Conservation (phyloP, 352 stramenopile genomes). For the Aphanomyces cochlioides region DNA sequence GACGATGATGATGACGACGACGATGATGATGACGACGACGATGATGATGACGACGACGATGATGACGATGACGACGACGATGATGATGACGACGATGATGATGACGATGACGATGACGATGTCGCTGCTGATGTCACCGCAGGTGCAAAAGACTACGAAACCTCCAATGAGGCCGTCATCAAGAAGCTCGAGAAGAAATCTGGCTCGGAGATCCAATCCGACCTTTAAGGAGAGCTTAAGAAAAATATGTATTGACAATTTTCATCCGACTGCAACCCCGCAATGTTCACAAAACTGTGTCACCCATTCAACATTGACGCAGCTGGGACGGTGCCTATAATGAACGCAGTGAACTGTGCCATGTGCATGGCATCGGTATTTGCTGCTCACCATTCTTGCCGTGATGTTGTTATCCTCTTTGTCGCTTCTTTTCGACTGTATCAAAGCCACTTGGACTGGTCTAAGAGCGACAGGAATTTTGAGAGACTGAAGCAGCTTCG, state of each 20-base stretch:
- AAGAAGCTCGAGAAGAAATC: not conserved
- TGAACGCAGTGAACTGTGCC: no score
- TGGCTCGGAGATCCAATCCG: not conserved
- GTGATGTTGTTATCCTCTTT: no score
- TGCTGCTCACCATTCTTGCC: no score
- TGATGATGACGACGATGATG: conserved; percentile 7
- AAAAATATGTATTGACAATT: not conserved
- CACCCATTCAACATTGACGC: no score
- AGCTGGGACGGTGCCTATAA: no score
- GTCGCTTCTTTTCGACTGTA: no score
- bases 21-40: conserved; percentile 17
- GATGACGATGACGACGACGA: conserved; percentile 22
- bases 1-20: conserved; percentile 13
- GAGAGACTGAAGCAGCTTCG: no score
- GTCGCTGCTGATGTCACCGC: not conserved
- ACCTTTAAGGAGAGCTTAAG: not conserved
- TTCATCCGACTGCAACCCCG: no score
- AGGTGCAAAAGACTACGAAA: not conserved
- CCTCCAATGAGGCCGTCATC: not conserved
- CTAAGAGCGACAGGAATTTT: no score
- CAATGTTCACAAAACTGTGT: no score
- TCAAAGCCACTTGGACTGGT: no score
- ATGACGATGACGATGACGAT: conserved; percentile 14
- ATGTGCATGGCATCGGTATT: no score
- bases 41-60: conserved; percentile 6